phyloP scores from a whole-genome alignment of 2,329 filamentous ascomycete genomes.

The Colletotrichum spaethianum region DNA sequence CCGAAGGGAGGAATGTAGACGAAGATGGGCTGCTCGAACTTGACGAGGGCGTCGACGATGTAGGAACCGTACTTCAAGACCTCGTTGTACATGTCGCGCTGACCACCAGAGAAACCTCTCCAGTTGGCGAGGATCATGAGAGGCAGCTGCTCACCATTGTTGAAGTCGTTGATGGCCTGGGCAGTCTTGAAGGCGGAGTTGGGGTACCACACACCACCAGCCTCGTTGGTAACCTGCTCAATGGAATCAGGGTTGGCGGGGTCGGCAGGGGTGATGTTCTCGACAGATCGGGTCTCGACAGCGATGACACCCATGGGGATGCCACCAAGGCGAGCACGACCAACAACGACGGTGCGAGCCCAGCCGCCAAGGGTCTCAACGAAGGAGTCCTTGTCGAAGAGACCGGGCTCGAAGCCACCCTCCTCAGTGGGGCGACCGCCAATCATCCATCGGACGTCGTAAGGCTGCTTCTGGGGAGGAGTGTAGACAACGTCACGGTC shows the following conservation, averaged over 20 bases:
- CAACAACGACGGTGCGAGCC: slow-evolving; percentile 96
- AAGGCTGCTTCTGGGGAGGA: slow-evolving; percentile 84
- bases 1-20: slow-evolving; percentile 98
- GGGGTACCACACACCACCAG: slow-evolving; percentile 99
- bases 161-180: slow-evolving; percentile 99
- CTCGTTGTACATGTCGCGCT: slow-evolving; percentile 99
- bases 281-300: slow-evolving; percentile 94
- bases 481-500: slow-evolving; percentile 92
- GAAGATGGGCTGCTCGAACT: slow-evolving; percentile 98
- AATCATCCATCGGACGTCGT: slow-evolving; percentile 96
- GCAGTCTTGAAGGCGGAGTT: slow-evolving; percentile 99
- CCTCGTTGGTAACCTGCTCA: slow-evolving; percentile 94
- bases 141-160: slow-evolving; percentile 97
- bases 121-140: slow-evolving; percentile 99
- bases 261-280: slow-evolving; percentile 97
- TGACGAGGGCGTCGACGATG: slow-evolving; percentile 98
- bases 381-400: slow-evolving; percentile 98
- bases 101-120: slow-evolving; percentile 99
- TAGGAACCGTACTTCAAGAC: slow-evolving; percentile 99
- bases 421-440: slow-evolving; percentile 87
- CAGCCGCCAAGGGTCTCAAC: slow-evolving; percentile 96
- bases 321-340: slow-evolving; percentile 94
- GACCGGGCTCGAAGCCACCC: slow-evolving; percentile 82
- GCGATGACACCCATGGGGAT: slow-evolving; percentile 99
- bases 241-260: slow-evolving; percentile 98